Percentiles rank a stretch among this genome's conserved stretches.
Evolutionary conservation across 371 early-diverging fungal genomes (phyloP).

Genomic region (Lichtheimia corymbifera): DNA sequence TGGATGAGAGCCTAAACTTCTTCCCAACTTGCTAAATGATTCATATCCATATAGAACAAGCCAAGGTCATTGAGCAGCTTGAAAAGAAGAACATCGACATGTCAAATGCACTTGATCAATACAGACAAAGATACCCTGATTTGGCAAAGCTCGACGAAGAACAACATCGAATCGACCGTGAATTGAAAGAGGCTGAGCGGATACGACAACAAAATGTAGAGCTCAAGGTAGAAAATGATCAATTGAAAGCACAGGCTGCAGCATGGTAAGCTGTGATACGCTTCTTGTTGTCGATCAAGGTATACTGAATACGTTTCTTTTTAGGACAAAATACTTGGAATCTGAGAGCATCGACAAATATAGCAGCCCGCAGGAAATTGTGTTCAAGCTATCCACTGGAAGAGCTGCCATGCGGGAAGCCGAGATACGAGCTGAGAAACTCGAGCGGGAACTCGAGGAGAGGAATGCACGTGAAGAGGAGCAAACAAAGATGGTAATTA

Average conservation of each 20-base stretch:
- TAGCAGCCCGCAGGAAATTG: not conserved
- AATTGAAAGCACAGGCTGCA: not conserved
- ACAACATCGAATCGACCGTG: not conserved
- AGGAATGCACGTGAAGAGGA: not conserved
- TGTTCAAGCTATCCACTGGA: not conserved
- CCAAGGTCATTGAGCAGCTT: not conserved
- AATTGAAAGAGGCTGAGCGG: slow-evolving; percentile 8
- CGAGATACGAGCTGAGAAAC: not conserved
- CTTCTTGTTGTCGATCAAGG: not conserved
- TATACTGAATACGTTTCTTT: not conserved
- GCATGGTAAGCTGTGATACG: not conserved
- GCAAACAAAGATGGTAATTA: not conserved
- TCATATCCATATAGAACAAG: not conserved
- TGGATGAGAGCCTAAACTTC: not conserved
- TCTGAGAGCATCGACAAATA: not conserved
- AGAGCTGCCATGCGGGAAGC: not conserved
- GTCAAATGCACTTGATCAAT: not conserved
- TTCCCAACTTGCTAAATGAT: not conserved
- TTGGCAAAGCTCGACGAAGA: not conserved
- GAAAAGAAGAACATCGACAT: not conserved
- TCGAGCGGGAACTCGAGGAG: not conserved
- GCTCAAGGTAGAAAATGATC: not conserved
- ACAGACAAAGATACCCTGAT: not conserved
- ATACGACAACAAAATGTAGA: not conserved
- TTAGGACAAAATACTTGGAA: not conserved